phyloP scores from a whole-genome alignment of 768 basidiomycete genomes.

The Macrocybe gigantea region DNA sequence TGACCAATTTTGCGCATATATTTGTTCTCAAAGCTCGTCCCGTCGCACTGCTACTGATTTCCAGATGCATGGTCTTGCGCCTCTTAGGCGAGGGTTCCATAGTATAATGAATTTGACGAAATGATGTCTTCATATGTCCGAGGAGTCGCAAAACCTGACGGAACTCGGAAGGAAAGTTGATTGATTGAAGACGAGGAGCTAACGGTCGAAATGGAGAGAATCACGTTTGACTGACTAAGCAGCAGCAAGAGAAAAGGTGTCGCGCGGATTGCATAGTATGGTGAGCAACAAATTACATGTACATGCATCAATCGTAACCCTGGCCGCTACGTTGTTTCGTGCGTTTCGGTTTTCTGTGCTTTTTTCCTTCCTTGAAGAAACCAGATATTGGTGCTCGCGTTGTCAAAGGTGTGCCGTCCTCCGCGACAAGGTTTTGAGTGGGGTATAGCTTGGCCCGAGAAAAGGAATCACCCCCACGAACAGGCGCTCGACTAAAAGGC shows the following conservation, averaged over 20 bases:
- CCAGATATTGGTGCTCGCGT: constrained; percentile 41
- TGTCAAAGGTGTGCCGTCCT: constrained; percentile 65
- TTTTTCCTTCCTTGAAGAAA: constrained; percentile 49
- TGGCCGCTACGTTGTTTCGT: constrained; percentile 89
- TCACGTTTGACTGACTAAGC: no score
- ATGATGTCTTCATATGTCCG: no score
- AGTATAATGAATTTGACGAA: no score
- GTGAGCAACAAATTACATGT: no score
- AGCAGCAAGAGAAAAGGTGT: no score
- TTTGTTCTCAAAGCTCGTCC: constrained; percentile 9
- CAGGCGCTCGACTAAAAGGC: constrained; percentile 59
- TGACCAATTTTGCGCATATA: constrained; percentile 73
- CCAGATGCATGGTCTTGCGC: no score
- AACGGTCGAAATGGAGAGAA: no score
- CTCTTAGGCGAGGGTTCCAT: no score
- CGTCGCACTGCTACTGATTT: neutral
- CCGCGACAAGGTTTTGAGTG: constrained; percentile 75
- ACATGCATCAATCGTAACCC: constrained; percentile 63
- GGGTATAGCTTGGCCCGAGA: constrained; percentile 67
- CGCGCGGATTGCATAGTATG: no score
- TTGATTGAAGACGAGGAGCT: no score
- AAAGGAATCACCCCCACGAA: constrained; percentile 52
- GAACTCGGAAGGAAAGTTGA: no score
- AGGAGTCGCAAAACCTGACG: no score
- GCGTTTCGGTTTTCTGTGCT: constrained; percentile 76